Evolutionary conservation across 352 stramenopile species (phyloP), one percentile per base, ranked within the genome.

Genomic region (Phytopythium sindhum): DNA sequence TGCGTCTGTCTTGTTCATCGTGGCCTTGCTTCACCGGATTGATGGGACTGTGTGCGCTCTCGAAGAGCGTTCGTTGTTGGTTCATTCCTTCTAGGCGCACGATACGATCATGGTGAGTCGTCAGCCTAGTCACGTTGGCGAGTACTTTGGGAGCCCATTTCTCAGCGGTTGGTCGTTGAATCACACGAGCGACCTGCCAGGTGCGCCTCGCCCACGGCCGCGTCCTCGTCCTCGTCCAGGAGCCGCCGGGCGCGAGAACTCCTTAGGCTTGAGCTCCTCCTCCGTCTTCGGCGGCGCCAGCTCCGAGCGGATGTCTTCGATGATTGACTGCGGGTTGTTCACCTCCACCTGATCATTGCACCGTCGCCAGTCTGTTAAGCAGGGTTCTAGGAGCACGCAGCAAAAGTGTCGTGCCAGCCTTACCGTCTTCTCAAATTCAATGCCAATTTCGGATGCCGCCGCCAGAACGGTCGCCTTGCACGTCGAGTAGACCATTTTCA

Each of bases 401-500:
- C 15, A 7, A 17, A 28, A 57, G 12, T 51, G 14, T 28, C 24
- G 39, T 42, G 23, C 12, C 17, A 57, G 61, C 51, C 60, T 56
- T 37, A 89, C 81, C 64, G 75, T 86, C 57, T 91, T 84, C 67
- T 89, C 83, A 44, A 95, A 91, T 39, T 77, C 72, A 33, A 95
- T 80, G 14, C 80, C 75, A 21, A 91, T 70, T 55, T 84, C 73
- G 29, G 77, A 63, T 23, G 84, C 84, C 2, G 75, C 84, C n/a
- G 80, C 80, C 28, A 96, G 73, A 26, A 97, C 78, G 17, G 85
- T 94, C 23, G 89, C 89, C 60, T 96, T 96, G 60, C 82, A 89
- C 7, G 90, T 95, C 52, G 90, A 97, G 67, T 96, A 96, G 17
- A 92, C 88, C 90, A 97, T 97, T 75, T 96, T 97, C 51, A 90